phyloP scores from a whole-genome alignment of 148 eudicot species.

The Dysphania ambrosioides region DNA sequence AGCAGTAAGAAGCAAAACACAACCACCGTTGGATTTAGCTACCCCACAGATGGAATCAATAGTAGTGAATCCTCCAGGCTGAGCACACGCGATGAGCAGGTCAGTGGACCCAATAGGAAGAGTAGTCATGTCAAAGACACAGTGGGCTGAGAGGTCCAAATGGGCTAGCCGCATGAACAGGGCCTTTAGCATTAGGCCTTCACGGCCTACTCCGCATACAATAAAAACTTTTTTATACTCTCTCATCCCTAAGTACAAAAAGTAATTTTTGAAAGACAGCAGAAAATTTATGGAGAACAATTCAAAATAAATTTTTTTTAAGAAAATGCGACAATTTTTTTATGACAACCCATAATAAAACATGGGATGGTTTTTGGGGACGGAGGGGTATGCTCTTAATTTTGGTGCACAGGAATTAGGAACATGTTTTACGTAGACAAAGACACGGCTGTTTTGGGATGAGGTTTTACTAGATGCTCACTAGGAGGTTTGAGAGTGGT shows the following conservation, averaged over 20 bases:
- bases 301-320: too few relatives aligned
- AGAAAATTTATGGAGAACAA: too few relatives aligned
- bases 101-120: conserved; percentile 69
- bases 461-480: conserved; percentile 48
- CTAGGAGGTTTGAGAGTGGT: conserved; percentile 50
- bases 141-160: conserved; percentile 68
- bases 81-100: conserved; percentile 81
- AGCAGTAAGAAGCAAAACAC: conserved; percentile 67
- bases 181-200: conserved; percentile 82
- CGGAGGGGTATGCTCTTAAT: too few relatives aligned
- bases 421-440: too few relatives aligned
- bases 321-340: too few relatives aligned
- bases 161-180: conserved; percentile 80
- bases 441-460: conserved; percentile 43
- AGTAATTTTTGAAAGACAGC: too few relatives aligned
- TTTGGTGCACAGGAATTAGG: too few relatives aligned
- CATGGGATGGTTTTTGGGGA: too few relatives aligned
- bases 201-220: conserved; percentile 98
- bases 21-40: conserved; percentile 55
- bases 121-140: conserved; percentile 85
- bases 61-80: conserved; percentile 85
- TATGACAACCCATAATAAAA: too few relatives aligned
- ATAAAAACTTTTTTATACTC: too few relatives aligned
- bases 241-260: too few relatives aligned
- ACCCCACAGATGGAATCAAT: conserved; percentile 73